Base-by-base conservation (phyloP, 441 rosid genomes). In the Euphorbia celastroides region DNA sequence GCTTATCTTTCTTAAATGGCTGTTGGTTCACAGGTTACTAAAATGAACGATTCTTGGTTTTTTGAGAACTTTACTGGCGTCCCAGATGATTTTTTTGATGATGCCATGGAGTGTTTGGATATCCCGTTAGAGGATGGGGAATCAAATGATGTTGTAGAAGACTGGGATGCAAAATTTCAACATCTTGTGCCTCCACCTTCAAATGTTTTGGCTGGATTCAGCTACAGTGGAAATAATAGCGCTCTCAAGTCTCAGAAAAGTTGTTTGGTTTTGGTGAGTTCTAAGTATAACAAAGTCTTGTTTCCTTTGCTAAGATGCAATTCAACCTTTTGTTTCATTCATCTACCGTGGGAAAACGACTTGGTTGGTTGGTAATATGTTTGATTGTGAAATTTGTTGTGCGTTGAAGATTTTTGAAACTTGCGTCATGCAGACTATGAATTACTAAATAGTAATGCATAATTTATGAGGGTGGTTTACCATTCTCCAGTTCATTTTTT, bases 61-160 rank as follows among this genome's bases (percentile, higher is more conserved):
- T 68, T 73, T 56, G 93, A 84, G 54, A 78, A 79, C 36, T 77
- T 89, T 25, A 78, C 78, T 52, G 83, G 80, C 31, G 63, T 81
- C 34, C 41, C 80, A 0, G 98, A 86, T 76, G 86, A 84, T 67
- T 83, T 84, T 69, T 84, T 86, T 50, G 89, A 87, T 72, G 88
- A 84, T 41, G 73, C 84, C 51, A 58, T 86, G 32, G 75, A 81
- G 57, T 74, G 62, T 13, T 36, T 86, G 4, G 94, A 87, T 70
- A 73, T 83, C 28, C 87, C 96, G 0, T 65, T 75, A 58, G 96
- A 90, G 67, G 94, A 83, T 65, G 74, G 78, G 14, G 94, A 84
- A 54, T 38, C 69, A 5, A 70, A 72, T 66, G 82, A 76, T 57
- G 58, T 26, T 6, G 78, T 38, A 8, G 86, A 78, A 19, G 86